Evolutionary conservation across 73 alveolate species (phyloP), one percentile per base, ranked within the genome.

Genomic region (Stentor roeselii): DNA sequence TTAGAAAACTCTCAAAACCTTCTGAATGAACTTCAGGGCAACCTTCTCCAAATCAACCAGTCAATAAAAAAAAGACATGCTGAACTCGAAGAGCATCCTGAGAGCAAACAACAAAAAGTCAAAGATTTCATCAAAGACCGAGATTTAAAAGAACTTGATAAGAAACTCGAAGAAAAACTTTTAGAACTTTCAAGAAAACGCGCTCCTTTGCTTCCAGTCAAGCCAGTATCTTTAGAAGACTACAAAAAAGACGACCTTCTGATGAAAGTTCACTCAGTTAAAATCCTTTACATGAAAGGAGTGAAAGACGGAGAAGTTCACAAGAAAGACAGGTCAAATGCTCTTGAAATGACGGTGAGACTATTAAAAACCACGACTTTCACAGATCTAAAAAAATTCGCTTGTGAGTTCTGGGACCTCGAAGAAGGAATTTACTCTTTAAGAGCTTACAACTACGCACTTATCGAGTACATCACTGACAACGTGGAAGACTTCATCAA

Each of bases 131-230:
- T 67, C 34, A 40, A 67, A 21, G 80, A 67, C 37, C n/a, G 37
- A 1, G 80, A 67, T 21, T 67, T 67, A 21, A n/a, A 67, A 34
- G 80, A 67, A 67, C 27, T 67, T 32, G 80, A 32, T 21, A 67
- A 67, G 37, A 67, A 67, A 67, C 80, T 67, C 80, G 27, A 67
- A 67, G 80, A 67, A 67, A 67, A 67, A 67, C 37, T 67, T 21
- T 15, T 27, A 2, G 42, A 67, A 30, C 1, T 67, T 0, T 36
- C 80, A 1, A 34, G 14, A 32, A 2, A 0, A n/a, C n/a, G 37
- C 1, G 42, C 0, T 21, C 80, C 80, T 27, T 21, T 67, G 11
- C 14, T 67, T n/a, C 80, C 80, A 1, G 37, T 32, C 21, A 67
- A 34, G 34, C n/a, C 1, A 21, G 27, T 15, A 67, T 30, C 80